Base-by-base conservation (phyloP, 805 yeast genomes). In the Suhomyces sp. region DNA sequence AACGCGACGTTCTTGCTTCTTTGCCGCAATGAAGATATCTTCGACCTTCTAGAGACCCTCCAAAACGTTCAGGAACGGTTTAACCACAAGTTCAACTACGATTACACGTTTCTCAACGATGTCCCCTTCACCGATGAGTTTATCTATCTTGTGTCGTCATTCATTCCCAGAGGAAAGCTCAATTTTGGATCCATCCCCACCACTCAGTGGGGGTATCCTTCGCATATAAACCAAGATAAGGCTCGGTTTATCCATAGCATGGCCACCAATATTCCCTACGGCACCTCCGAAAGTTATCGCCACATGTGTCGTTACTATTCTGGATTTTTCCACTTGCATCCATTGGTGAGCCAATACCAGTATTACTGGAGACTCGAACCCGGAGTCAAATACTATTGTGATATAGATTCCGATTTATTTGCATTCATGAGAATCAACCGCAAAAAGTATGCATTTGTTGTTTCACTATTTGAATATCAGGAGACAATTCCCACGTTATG, bases 281-380 rank as follows among this genome's bases (percentile, higher is more conserved):
- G 88, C 2, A 65, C 65, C 13, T 66, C 63, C 56, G 58, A 54
- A 13, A 79, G 88, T 0, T 86, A 86, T 49, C 93, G 84, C 49
- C 81, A 83, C 51, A 86, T 86, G 95, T 86, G 95, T 55, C 71
- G 95, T 18, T 86, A 80, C 58, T 83, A 83, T 54, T 77, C 83
- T 30, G 77, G 77, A 9, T 61, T 61, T 40, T 83, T 85, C 50
- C 83, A 72, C 52, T 70, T 81, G 33, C 76, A 82, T 42, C 84
- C 85, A 9, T 69, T 75, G 38, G 54, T 86, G 53, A 62, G 69
- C 40, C 66, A 83, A 40, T 81, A 71, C 59, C 73, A 68, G 47
- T 86, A 81, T 60, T 83, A 82, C 52, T 86, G 95, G 95, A 66
- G 95, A 40, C 66, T 86, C 31, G 95, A 86, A 58, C 95, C 95